phyloP scores from a whole-genome alignment of 2,329 filamentous ascomycete species.

The Alternaria sp. region DNA sequence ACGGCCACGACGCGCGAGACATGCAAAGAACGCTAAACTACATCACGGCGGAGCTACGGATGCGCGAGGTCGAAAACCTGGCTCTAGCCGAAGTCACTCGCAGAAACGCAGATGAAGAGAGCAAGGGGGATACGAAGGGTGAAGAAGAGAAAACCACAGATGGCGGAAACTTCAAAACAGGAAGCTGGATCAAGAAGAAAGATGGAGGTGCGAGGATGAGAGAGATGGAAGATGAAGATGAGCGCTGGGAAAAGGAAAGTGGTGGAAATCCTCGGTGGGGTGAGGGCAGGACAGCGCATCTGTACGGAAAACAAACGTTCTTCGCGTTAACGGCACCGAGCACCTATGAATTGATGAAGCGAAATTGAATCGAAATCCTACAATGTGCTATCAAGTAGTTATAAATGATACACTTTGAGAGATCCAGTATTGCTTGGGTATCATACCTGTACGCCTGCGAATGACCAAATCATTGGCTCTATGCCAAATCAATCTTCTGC shows the following conservation, averaged over 20 bases:
- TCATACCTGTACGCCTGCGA: constrained; percentile 23
- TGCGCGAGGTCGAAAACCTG: not conserved
- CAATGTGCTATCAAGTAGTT: constrained; percentile 7
- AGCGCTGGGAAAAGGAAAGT: constrained; percentile 5
- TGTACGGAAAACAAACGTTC: not conserved
- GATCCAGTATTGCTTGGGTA: constrained; percentile 17
- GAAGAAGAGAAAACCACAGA: not conserved
- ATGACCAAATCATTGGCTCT: constrained; percentile 3
- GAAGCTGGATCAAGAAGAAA: constrained; percentile 2
- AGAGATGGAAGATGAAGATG: constrained; percentile 4
- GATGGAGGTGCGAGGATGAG: not conserved
- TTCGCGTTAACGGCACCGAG: not conserved
- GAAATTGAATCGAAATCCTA: not conserved
- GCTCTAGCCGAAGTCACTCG: not conserved
- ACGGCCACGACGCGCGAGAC: constrained; percentile 12
- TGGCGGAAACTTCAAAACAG: not conserved
- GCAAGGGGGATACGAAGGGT: not conserved
- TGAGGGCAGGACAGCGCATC: not conserved
- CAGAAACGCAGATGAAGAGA: not conserved
- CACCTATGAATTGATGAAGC: not conserved
- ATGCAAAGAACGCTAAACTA: constrained; percentile 11
- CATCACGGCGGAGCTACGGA: constrained; percentile 1
- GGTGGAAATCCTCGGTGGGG: constrained; percentile 8
- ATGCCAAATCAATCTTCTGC: constrained; percentile 11
- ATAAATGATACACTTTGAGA: constrained; percentile 1